Conservation (phyloP, 192 early-diverging fungal species). For the Backusella mclennaniae region DNA sequence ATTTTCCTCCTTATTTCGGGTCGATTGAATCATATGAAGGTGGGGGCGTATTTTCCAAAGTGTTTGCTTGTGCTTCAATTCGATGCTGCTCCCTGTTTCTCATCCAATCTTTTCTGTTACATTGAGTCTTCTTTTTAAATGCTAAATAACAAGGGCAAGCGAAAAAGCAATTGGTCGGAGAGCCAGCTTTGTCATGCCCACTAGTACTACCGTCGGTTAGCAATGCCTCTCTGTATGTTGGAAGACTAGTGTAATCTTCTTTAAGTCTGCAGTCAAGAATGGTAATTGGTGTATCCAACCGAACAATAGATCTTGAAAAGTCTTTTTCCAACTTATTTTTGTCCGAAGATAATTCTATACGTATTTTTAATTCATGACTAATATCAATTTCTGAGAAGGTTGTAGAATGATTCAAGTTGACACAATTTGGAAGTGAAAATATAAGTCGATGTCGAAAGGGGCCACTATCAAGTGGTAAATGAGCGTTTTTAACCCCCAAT, state of each 20-base stretch:
- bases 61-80: neutral
- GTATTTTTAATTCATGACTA: constrained; percentile 20
- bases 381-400: constrained; percentile 29
- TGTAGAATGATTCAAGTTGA: constrained; percentile 22
- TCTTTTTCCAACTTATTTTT: neutral
- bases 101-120: constrained; percentile 7
- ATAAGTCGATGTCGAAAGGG: constrained; percentile 27
- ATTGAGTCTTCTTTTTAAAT: constrained; percentile 14
- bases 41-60: neutral
- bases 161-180: neutral
- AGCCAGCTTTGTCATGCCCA: neutral
- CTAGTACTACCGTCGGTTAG: neutral
- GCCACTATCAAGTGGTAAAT: constrained; percentile 10
- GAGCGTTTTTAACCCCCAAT: constrained; percentile 23
- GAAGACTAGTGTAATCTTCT: constrained; percentile 18
- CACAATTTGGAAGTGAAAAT: constrained; percentile 28
- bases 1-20: neutral
- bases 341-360: constrained; percentile 8
- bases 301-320: neutral
- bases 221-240: constrained; percentile 17
- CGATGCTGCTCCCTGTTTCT: neutral
- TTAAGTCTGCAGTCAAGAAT: constrained; percentile 25
- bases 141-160: constrained; percentile 21
- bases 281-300: constrained; percentile 22
- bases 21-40: constrained; percentile 1